phyloP scores from a whole-genome alignment of 2,329 filamentous ascomycete species.

The Cladosporium colombiae region DNA sequence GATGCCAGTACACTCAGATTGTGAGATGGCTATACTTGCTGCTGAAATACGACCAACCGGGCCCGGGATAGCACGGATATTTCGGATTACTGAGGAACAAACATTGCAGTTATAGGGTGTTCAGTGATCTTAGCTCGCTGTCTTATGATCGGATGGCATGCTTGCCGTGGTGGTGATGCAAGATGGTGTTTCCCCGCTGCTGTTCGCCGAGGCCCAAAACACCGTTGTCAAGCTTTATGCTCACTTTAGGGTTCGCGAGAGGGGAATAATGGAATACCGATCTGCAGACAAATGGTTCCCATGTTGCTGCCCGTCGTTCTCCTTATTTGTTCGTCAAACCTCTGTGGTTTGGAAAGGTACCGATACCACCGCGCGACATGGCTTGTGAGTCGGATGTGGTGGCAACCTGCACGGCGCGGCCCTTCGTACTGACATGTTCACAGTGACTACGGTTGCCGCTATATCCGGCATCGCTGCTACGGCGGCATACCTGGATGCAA shows the following conservation, averaged over 20 bases:
- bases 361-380: not conserved
- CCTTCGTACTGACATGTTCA: not conserved
- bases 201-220: conserved; percentile 1
- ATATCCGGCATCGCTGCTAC: conserved; percentile 32
- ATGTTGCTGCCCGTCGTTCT: not conserved
- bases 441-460: conserved; percentile 28
- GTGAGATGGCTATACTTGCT: not conserved
- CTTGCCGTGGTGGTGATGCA: not conserved
- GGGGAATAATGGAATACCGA: not conserved
- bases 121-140: not conserved
- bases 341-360: not conserved
- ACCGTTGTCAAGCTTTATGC: not conserved
- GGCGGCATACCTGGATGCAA: conserved; percentile 65
- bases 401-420: not conserved
- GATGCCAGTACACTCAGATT: not conserved
- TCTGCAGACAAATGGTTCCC: not conserved
- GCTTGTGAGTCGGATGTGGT: not conserved
- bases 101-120: not conserved
- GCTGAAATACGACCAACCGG: not conserved
- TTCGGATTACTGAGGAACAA: not conserved
- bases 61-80: not conserved
- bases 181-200: conserved; percentile 6
- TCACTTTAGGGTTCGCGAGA: not conserved
- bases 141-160: not conserved
- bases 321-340: not conserved